These are phyloP conservation scores for Paramyrothecium roridum DNA, from an alignment of 2,329 filamentous ascomycete genomes.

Conservation along the genomic window DNA sequence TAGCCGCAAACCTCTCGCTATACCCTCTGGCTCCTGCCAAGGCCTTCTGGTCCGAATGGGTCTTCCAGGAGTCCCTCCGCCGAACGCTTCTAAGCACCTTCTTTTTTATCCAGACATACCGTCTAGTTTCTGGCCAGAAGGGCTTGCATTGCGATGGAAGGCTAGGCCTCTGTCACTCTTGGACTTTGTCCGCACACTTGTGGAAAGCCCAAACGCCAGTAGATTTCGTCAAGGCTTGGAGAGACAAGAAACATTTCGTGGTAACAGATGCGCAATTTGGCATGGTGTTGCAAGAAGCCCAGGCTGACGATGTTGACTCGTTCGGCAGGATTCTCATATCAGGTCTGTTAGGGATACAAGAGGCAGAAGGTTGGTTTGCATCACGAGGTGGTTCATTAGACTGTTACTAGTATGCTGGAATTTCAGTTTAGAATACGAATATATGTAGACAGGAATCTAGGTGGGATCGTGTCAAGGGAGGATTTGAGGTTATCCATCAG, in stretches of 20 bases:
- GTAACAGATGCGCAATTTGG: slow-evolving; percentile 24
- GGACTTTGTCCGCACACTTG: slow-evolving; percentile 34
- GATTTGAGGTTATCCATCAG: too few species aligned
- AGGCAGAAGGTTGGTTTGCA: slow-evolving; percentile 29
- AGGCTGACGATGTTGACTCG: slow-evolving; percentile 38
- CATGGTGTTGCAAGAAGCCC: slow-evolving; percentile 26
- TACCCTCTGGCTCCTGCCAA: slow-evolving; percentile 36
- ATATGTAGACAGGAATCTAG: too few species aligned
- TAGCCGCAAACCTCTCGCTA: slow-evolving; percentile 18
- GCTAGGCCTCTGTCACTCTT: slow-evolving; percentile 28
- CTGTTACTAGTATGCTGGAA: background rate
- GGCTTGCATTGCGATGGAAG: slow-evolving; percentile 22
- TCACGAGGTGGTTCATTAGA: slow-evolving; percentile 12
- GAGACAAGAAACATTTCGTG: slow-evolving; percentile 28
- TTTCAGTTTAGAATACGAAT: too few species aligned
- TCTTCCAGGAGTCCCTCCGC: slow-evolving; percentile 50
- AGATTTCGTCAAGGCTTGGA: slow-evolving; percentile 36
- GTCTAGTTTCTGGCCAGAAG: slow-evolving; percentile 24
- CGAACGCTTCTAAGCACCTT: slow-evolving; percentile 47
- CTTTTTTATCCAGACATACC: slow-evolving; percentile 38
- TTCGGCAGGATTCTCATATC: slow-evolving; percentile 36
- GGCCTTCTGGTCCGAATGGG: slow-evolving; percentile 47
- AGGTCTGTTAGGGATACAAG: slow-evolving; percentile 25
- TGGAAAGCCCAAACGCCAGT: slow-evolving; percentile 32
- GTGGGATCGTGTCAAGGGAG: too few species aligned